Evolutionary conservation across 306 rosid genomes (phyloP).

Genomic region (Cyamopsis tetragonoloba): DNA sequence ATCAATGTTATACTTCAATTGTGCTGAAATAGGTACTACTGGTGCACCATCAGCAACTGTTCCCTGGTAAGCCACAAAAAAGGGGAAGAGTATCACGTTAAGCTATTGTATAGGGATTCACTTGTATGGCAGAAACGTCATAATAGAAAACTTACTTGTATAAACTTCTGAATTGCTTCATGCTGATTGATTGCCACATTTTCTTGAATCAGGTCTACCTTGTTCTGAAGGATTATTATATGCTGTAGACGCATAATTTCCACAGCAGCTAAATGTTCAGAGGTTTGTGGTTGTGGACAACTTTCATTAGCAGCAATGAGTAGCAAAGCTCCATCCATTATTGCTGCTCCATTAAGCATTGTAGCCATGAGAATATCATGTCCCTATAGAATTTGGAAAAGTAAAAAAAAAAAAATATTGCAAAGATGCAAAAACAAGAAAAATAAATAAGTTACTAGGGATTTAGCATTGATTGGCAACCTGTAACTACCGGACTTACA

Average conservation of each 20-base stretch:
- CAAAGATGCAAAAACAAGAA: neutral
- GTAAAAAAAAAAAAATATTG: neutral
- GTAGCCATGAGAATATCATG: constrained; percentile 99
- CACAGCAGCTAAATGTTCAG: constrained; percentile 98
- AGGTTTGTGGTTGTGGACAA: constrained; percentile 96
- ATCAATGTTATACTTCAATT: constrained; percentile 90
- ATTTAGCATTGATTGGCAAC: neutral
- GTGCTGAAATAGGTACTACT: constrained; percentile 94
- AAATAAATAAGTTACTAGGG: neutral
- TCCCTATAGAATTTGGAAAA: constrained; percentile 45
- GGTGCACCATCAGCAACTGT: constrained; percentile 96
- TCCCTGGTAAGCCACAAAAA: constrained; percentile 55
- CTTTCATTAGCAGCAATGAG: constrained; percentile 98
- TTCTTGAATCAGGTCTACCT: constrained; percentile 95
- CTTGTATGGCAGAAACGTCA: neutral
- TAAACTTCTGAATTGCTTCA: constrained; percentile 82
- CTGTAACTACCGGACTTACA: neutral
- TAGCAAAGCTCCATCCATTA: constrained; percentile 95
- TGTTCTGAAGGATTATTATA: constrained; percentile 92
- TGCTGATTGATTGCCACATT: constrained; percentile 96
- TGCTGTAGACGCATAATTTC: constrained; percentile 98
- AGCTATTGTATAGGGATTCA: neutral
- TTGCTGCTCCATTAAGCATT: constrained; percentile 98
- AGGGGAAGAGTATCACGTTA: neutral
- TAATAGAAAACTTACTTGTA: constrained; percentile 47